Evolutionary conservation across 345 rosid genomes (phyloP).

Genomic region (Garcia nutans): DNA sequence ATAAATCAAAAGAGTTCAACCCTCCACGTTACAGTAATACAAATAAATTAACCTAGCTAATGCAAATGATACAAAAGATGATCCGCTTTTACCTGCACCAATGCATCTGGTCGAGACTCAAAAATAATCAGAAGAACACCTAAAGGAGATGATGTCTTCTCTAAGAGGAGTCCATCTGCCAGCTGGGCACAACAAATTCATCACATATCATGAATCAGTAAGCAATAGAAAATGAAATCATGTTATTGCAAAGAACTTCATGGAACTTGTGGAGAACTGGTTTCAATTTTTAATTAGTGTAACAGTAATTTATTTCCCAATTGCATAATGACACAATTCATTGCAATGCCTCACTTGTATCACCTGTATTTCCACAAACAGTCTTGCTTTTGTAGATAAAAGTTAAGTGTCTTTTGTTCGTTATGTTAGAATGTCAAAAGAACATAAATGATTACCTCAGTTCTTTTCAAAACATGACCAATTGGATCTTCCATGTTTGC

Average conservation of each 20-base stretch:
- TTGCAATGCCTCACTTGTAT: neutral
- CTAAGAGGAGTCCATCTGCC: conserved; percentile 89
- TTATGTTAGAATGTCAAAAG: neutral
- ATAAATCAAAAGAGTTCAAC: neutral
- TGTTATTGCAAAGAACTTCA: neutral
- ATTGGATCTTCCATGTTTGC: conserved; percentile 97
- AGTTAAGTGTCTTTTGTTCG: neutral
- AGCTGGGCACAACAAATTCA: conserved; percentile 47
- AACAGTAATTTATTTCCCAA: neutral
- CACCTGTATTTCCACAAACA: neutral
- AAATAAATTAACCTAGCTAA: neutral
- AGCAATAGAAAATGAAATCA: neutral
- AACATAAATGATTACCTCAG: conserved; percentile 51
- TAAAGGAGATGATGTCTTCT: conserved; percentile 93
- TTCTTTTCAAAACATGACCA: conserved; percentile 77
- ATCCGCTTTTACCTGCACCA: conserved; percentile 68
- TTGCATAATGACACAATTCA: neutral
- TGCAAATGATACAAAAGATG: neutral
- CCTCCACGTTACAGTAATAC: neutral
- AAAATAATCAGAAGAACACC: conserved; percentile 96
- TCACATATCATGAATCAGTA: conserved; percentile 17
- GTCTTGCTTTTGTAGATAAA: neutral
- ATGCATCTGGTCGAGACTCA: conserved; percentile 96
- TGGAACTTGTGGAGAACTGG: neutral
- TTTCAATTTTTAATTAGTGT: no score